Percentiles rank a stretch among this genome's conserved stretches.
These are phyloP conservation scores for Tarenaya hassleriana DNA, from an alignment of 345 rosid genomes.

Conservation along the genomic window DNA sequence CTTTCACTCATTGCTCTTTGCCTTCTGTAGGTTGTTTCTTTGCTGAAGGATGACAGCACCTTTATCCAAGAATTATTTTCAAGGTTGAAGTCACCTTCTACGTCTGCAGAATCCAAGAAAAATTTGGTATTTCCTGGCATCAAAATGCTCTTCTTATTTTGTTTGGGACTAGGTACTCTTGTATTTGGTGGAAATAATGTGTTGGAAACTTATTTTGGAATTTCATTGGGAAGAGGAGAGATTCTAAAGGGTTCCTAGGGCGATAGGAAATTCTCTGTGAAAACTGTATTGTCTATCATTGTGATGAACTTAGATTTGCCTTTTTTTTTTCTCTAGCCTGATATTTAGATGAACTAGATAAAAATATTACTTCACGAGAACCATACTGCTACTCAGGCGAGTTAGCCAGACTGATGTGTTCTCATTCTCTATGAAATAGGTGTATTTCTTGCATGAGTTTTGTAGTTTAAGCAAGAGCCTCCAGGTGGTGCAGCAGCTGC, in stretches of 20 bases:
- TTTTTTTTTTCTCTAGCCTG: constrained; percentile 8
- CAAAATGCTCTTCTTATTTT: constrained; percentile 21
- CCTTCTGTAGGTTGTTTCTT: constrained; percentile 68
- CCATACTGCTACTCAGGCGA: constrained; percentile 7
- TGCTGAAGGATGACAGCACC: constrained; percentile 83
- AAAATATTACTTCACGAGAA: not conserved
- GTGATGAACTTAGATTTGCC: not conserved
- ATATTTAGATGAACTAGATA: constrained; percentile 18
- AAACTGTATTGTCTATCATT: not conserved
- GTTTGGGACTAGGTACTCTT: constrained; percentile 4
- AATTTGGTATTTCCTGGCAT: constrained; percentile 58
- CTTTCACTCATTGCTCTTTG: constrained; percentile 14
- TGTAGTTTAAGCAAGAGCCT: constrained; percentile 95
- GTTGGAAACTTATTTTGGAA: constrained; percentile 2
- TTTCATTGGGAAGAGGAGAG: constrained; percentile 7
- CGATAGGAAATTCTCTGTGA: not conserved
- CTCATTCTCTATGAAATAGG: constrained; percentile 40
- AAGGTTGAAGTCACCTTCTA: constrained; percentile 61
- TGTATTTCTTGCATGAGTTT: constrained; percentile 88
- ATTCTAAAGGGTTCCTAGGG: not conserved
- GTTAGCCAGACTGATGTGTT: constrained; percentile 19
- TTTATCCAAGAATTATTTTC: constrained; percentile 95
- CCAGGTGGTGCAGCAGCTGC: constrained; percentile 93
- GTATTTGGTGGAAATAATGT: constrained; percentile 11
- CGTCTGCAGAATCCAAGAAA: constrained; percentile 72